Conservation (phyloP, 331 rosid species). For the Acacia concinna region DNA sequence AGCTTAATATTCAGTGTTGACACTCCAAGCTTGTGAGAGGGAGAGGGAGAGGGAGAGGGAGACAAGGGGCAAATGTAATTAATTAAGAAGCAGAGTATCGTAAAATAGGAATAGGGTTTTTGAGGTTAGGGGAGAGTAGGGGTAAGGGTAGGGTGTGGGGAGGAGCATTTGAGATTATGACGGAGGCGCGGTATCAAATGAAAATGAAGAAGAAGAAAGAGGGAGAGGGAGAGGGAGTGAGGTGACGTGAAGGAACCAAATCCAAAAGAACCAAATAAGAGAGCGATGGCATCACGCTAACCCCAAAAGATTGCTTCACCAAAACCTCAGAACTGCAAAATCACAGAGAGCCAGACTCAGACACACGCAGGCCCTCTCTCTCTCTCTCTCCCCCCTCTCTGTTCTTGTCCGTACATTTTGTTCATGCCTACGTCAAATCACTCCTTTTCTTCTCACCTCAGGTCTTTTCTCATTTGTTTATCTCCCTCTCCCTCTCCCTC, state of each 20-base stretch:
- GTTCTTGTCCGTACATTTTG: slow-evolving; percentile 28
- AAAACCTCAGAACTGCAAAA: slow-evolving; percentile 14
- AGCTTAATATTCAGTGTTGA: too few species aligned
- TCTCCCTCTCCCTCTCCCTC: background rate
- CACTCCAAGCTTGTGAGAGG: too few species aligned
- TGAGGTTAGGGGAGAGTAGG: too few species aligned
- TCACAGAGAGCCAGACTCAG: slow-evolving; percentile 21
- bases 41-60: too few species aligned
- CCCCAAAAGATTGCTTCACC: slow-evolving; percentile 37
- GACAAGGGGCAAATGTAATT: too few species aligned
- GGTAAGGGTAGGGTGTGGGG: background rate
- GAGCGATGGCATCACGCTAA: slow-evolving; percentile 30
- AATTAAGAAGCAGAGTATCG: too few species aligned
- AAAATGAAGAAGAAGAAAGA: background rate
- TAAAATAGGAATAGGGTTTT: too few species aligned
- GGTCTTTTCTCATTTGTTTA: too few species aligned
- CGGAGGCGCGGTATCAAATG: background rate
- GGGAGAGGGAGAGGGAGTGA: background rate
- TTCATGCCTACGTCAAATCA: slow-evolving; percentile 38
- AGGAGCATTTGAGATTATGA: background rate
- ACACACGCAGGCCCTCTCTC: background rate
- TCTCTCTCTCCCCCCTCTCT: background rate
- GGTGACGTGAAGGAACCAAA: background rate
- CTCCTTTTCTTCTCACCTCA: background rate
- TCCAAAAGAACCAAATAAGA: background rate